These are phyloP conservation scores for Aspergillus indologenus DNA, from an alignment of 495 filamentous ascomycete genomes.

Conservation along the genomic window DNA sequence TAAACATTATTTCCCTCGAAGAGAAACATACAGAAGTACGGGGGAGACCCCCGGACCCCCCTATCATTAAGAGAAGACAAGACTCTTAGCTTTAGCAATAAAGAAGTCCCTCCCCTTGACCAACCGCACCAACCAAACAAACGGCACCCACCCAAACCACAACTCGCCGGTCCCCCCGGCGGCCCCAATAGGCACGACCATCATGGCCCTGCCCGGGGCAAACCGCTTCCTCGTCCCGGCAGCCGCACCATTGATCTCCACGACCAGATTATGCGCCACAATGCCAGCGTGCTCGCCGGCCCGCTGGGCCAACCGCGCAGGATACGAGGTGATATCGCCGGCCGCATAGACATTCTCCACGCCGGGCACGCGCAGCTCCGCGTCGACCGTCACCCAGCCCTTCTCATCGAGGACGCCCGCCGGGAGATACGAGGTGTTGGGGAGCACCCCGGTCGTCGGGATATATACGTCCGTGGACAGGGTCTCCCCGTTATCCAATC, in stretches of 20 bases:
- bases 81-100: constrained; percentile 27
- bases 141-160: constrained; percentile 37
- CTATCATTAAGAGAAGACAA: too few species aligned
- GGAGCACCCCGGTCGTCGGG: constrained; percentile 55
- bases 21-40: too few species aligned
- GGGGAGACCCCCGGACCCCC: too few species aligned
- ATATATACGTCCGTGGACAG: constrained; percentile 58
- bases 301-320: constrained; percentile 29
- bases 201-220: constrained; percentile 25
- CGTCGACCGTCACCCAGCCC: constrained; percentile 55
- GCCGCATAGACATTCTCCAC: constrained; percentile 31
- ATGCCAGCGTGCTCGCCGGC: constrained; percentile 27
- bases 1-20: too few species aligned
- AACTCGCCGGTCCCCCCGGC: constrained; percentile 49
- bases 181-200: constrained; percentile 45
- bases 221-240: constrained; percentile 24
- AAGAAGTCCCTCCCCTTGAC: constrained; percentile 47
- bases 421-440: constrained; percentile 61
- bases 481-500: constrained; percentile 39
- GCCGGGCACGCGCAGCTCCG: constrained; percentile 47
- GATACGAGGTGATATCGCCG: constrained; percentile 40
- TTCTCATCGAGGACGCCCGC: constrained; percentile 43
- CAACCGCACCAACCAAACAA: constrained; percentile 41
- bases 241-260: constrained; percentile 22
- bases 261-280: constrained; percentile 34